Conservation (phyloP, 371 early-diverging fungal genomes). For the Haplosporangium sp. region DNA sequence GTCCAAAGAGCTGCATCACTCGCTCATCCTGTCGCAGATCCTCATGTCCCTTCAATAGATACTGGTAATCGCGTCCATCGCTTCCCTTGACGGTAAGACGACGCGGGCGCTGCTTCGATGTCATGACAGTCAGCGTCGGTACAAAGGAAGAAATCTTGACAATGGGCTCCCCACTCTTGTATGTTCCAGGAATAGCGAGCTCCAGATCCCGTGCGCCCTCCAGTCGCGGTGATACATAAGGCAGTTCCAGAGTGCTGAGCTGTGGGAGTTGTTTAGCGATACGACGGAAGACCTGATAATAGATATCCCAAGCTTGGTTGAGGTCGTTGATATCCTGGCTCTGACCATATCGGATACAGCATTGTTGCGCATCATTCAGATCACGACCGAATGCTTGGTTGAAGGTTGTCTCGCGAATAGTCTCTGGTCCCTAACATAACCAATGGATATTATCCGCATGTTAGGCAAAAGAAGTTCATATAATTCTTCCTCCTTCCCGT, state of each 20-base stretch:
- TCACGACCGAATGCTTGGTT: constrained; percentile 95
- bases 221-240: constrained; percentile 92
- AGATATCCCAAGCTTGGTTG: constrained; percentile 97
- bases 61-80: constrained; percentile 93
- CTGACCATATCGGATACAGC: constrained; percentile 85
- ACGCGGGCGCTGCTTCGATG: constrained; percentile 95
- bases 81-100: constrained; percentile 86
- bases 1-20: constrained; percentile 98
- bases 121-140: constrained; percentile 86
- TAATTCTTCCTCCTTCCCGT: no score
- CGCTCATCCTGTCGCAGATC: constrained; percentile 99
- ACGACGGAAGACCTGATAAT: constrained; percentile 88
- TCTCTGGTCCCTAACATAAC: constrained; percentile 84
- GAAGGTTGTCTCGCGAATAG: constrained; percentile 94
- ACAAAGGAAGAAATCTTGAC: constrained; percentile 90
- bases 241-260: constrained; percentile 86
- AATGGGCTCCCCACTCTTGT: constrained; percentile 88
- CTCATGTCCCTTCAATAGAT: constrained; percentile 96
- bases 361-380: constrained; percentile 91
- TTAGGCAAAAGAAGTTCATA: neutral
- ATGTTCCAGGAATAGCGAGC: constrained; percentile 95
- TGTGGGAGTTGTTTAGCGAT: constrained; percentile 88
- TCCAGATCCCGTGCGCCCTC: constrained; percentile 88
- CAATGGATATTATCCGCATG: neutral
- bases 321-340: constrained; percentile 85